These are phyloP conservation scores for Blastocladiella britannica DNA, from an alignment of 192 early-diverging fungal genomes.

Conservation along the genomic window DNA sequence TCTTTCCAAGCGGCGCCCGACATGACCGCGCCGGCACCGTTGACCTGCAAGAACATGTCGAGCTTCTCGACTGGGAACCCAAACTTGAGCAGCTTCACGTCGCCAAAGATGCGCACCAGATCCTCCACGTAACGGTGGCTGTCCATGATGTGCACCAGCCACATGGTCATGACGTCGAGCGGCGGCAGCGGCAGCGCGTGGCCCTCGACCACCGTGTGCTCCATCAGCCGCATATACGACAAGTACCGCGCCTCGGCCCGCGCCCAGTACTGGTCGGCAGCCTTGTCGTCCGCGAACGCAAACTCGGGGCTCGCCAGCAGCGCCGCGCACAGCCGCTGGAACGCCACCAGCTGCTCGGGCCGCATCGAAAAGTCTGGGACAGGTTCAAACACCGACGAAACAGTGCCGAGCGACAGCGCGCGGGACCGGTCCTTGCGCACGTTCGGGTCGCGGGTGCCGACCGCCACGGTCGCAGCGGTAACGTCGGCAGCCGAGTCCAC, in stretches of 20 bases:
- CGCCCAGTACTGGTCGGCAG: neutral
- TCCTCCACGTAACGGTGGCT: neutral
- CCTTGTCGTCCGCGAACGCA: neutral
- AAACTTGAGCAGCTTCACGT: neutral
- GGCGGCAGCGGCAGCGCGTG: constrained; percentile 1
- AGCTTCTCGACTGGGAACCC: neutral
- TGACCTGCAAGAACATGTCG: neutral
- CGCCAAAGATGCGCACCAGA: neutral
- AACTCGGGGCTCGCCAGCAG: neutral
- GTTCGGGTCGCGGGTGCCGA: neutral
- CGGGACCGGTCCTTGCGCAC: no score
- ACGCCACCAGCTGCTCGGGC: neutral
- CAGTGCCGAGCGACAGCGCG: no score
- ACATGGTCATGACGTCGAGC: neutral
- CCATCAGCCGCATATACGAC: neutral
- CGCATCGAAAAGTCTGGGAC: neutral
- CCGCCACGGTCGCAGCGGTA: neutral
- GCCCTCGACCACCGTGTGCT: neutral
- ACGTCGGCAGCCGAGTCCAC: neutral
- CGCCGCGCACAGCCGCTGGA: neutral
- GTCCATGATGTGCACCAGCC: neutral
- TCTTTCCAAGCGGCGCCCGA: neutral
- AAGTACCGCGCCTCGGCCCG: neutral
- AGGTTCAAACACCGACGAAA: no score
- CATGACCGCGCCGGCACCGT: neutral